Percentiles rank a stretch among this genome's conserved stretches.
Evolutionary conservation across 495 filamentous ascomycete genomes (phyloP).

Genomic region (Penicilliopsis zonata): DNA sequence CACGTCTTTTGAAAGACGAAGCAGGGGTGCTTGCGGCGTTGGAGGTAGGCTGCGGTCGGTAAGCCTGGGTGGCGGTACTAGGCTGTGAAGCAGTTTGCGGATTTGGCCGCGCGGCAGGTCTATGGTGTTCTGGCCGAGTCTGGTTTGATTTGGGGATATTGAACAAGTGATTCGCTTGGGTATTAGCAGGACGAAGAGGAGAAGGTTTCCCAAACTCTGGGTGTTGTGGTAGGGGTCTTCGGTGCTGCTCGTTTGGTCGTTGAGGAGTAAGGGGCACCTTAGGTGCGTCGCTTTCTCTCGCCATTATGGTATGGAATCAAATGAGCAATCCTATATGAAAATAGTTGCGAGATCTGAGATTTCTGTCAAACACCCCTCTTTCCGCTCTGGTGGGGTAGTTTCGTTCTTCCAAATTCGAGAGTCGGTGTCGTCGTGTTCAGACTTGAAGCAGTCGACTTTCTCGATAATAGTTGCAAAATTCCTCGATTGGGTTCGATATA

Average conservation of each 20-base stretch:
- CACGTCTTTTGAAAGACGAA: slow-evolving; percentile 13
- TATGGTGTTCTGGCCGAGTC: slow-evolving; percentile 37
- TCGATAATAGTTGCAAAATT: too few relatives aligned
- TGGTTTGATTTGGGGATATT: slow-evolving; percentile 39
- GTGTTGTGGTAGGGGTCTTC: slow-evolving; percentile 14
- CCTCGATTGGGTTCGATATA: too few relatives aligned
- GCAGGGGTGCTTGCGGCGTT: slow-evolving; percentile 6
- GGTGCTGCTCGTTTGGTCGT: slow-evolving; percentile 16
- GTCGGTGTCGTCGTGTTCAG: too few relatives aligned
- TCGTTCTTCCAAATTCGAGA: too few relatives aligned
- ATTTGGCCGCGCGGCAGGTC: slow-evolving; percentile 12
- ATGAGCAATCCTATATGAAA: background rate
- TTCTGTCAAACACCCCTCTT: too few relatives aligned
- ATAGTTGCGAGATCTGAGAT: background rate
- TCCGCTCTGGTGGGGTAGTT: too few relatives aligned
- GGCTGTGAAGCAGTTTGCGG: slow-evolving; percentile 10
- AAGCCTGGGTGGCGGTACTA: slow-evolving; percentile 6
- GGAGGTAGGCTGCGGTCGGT: slow-evolving; percentile 11
- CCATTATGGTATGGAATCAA: slow-evolving; percentile 28
- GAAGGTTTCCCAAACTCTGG: slow-evolving; percentile 51
- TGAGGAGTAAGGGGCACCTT: slow-evolving; percentile 19
- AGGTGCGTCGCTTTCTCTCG: slow-evolving; percentile 30
- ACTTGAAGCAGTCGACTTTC: too few relatives aligned
- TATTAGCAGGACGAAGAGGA: slow-evolving; percentile 32
- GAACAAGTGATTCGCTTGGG: slow-evolving; percentile 33